Percentiles rank a stretch among this genome's conserved stretches.
These are phyloP conservation scores for Kodamaea sagamina DNA, from an alignment of 805 yeast genomes.

Conservation along the genomic window DNA sequence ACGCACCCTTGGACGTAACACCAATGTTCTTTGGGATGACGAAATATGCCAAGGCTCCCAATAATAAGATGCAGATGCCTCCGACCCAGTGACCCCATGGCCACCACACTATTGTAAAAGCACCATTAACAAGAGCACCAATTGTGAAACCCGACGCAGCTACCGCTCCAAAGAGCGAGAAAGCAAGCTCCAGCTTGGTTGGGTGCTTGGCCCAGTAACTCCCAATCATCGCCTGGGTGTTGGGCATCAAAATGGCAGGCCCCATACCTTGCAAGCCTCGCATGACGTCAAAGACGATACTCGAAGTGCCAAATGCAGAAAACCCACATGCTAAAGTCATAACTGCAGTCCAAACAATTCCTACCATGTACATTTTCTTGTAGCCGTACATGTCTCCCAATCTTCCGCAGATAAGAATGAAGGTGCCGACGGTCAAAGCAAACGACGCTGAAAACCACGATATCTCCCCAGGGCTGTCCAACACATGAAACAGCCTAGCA, in stretches of 20 bases:
- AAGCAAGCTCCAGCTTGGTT: constrained; percentile 20
- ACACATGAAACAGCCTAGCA: constrained; percentile 27
- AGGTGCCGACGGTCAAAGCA: constrained; percentile 39
- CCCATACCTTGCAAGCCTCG: constrained; percentile 39
- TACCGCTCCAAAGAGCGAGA: constrained; percentile 37
- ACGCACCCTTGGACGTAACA: constrained; percentile 16
- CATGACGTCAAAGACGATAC: constrained; percentile 30
- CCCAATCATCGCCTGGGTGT: constrained; percentile 35
- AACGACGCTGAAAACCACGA: constrained; percentile 40
- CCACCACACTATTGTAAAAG: constrained; percentile 37
- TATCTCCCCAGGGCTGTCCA: constrained; percentile 28
- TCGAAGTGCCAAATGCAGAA: constrained; percentile 24
- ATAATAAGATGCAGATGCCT: constrained; percentile 21
- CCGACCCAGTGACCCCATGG: constrained; percentile 37
- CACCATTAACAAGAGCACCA: constrained; percentile 30
- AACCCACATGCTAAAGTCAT: constrained; percentile 30
- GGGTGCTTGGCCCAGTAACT: constrained; percentile 29
- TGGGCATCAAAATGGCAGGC: constrained; percentile 37
- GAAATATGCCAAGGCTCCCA: constrained; percentile 23
- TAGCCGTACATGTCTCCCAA: constrained; percentile 40
- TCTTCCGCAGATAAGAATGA: constrained; percentile 35
- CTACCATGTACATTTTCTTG: constrained; percentile 29
- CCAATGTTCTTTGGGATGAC: constrained; percentile 34
- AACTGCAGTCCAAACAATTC: constrained; percentile 26
- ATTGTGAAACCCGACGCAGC: constrained; percentile 37